Base-by-base conservation (phyloP, 345 rosid genomes). In the Acer saccharum region DNA sequence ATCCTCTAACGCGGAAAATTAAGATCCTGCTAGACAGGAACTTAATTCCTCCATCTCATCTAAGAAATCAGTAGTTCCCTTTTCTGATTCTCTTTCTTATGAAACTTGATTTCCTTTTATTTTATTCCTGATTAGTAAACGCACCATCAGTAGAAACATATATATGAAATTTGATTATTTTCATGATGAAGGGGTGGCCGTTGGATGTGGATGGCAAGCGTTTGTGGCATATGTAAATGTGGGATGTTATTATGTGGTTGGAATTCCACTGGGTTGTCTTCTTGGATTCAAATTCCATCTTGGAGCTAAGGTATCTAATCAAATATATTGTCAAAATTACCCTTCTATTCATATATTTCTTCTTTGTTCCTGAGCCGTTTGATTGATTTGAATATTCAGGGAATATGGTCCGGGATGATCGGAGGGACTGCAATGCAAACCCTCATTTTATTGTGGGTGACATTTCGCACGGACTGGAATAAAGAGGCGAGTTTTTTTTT, bases 141-240 rank as follows among this genome's bases (percentile, higher is more conserved):
- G 32, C 32, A 29, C 32, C 32, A 1, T 2, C 32, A 29, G 32
- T 29, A 29, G 32, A 29, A 29, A 29, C 32, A 29, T 29, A 29
- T 29, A 29, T 29, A 29, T 29, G 32, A 29, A 29, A 29, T 29
- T 29, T 29, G 32, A 2, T 29, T 29, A 29, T 32, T 7, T 60
- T 10, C 29, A 65, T 17, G 35, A 21, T 80, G 73, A 54, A 91
- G 92, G 96, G 18, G 92, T 89, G 85, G 93, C 96, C 3, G 91
- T 92, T 57, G 96, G 96, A 25, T 87, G 96, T 58, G 96, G 94
- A 81, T 92, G 96, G 92, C 96, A 90, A 73, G 77, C 91, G 7
- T 87, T 81, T 60, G 92, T 92, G 39, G 94, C 96, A 2, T 86
- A 88, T 61, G 92, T 90, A 18, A 92, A 92, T 10, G 78, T 92